Base-by-base conservation (phyloP, 2,329 filamentous ascomycete genomes). In the Penicillium carneum region DNA sequence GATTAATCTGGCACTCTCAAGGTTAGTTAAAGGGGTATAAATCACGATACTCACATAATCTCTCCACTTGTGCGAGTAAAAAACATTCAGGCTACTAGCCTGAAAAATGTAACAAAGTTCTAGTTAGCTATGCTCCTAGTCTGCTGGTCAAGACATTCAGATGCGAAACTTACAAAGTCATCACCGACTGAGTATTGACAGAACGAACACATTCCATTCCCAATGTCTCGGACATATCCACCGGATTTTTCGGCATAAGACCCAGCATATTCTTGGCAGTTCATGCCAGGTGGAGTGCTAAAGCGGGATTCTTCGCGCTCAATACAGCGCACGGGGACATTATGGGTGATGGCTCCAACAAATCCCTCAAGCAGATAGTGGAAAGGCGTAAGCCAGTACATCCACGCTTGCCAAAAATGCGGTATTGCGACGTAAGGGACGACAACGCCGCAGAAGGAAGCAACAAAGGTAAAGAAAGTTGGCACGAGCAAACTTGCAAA, bases 391-490 rank as follows among this genome's bases (percentile, higher is more conserved):
- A 90, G 79, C 75, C 84, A 86, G 73, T 90, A 90, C 85, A 88
- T 86, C 84, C 84, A 87, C 8, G 76, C 76, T 14, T 82, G 79
- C 90, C 90, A 93, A 75, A 92, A 92, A 0, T 75, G 68, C 9
- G 87, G 84, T 23, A 93, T 82, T 29, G 83, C 82, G 0, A 69
- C 69, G 64, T 88, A 91, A 0, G 90, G 89, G 0, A 92, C 90
- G 5, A 92, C 80, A 1, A 93, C 88, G 63, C 90, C 90, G 68
- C 89, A 92, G 79, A 93, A 93, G 1, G 84, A 85, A 9, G 91
- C 83, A 2, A 92, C 80, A 42, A 87, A 90, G 29, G 88, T 83
- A 78, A 91, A 90, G 76, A 90, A 89, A 4, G 90, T 73, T 0
- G 89, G 89, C 0, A 90, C 87, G 0, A 90, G 79, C 0, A 90